Conservation (phyloP, 2,329 filamentous ascomycete genomes). For the Aspergillus jensenii region DNA sequence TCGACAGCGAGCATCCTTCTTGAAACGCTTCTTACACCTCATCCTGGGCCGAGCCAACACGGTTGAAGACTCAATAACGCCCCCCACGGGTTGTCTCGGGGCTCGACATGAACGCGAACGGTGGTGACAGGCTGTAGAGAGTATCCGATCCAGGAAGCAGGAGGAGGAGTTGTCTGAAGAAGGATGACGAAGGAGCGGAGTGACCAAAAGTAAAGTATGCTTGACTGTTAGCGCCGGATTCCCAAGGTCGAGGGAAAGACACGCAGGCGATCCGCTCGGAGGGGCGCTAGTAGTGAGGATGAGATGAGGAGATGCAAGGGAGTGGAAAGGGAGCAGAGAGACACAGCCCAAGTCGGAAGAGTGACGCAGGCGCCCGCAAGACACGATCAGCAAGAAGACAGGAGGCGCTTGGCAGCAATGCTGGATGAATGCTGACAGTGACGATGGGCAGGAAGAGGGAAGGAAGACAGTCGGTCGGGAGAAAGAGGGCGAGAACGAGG, state of each 20-base stretch:
- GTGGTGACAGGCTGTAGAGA: conserved; percentile 15
- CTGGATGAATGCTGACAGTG: conserved; percentile 11
- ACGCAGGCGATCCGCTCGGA: conserved; percentile 18
- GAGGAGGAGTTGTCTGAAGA: conserved; percentile 7
- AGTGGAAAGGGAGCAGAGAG: conserved; percentile 24
- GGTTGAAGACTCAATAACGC: conserved; percentile 30
- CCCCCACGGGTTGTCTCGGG: conserved; percentile 23
- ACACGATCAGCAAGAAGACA: conserved; percentile 23
- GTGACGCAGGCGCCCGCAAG: conserved; percentile 28
- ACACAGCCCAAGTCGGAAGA: conserved; percentile 24
- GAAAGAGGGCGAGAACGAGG: conserved; percentile 4
- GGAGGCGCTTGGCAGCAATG: conserved; percentile 26
- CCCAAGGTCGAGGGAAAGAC: conserved; percentile 17
- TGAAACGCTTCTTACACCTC: conserved; percentile 47
- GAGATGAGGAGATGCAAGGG: conserved; percentile 23
- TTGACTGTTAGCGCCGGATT: conserved; percentile 19
- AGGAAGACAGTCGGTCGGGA: not conserved
- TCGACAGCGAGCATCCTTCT: conserved; percentile 42
- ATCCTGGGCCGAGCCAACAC: conserved; percentile 37
- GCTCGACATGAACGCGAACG: conserved; percentile 29
- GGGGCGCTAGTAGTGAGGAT: conserved; percentile 17
- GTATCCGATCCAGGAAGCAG: conserved; percentile 2
- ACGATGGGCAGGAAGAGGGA: conserved; percentile 1
- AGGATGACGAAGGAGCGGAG: conserved; percentile 9
- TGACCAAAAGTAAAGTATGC: conserved; percentile 17